Evolutionary conservation across 306 rosid species (phyloP).

Genomic region (Albizia julibrissin): DNA sequence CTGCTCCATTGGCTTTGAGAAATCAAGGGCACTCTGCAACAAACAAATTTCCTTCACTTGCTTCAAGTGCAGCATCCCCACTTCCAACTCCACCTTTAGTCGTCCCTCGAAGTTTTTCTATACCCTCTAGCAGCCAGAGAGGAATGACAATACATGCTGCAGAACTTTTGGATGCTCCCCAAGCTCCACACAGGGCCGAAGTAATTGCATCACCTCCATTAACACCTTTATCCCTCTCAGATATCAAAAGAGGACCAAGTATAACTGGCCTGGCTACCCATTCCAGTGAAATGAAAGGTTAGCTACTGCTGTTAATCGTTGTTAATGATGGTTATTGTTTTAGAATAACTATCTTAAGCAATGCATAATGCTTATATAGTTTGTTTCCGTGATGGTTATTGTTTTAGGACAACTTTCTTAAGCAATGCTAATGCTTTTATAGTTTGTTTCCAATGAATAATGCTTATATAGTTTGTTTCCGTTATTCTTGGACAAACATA

Average conservation of each 20-base stretch:
- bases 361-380: constrained; percentile 4
- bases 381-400: background rate
- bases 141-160: constrained; percentile 57
- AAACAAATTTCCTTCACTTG: constrained; percentile 49
- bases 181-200: constrained; percentile 50
- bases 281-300: constrained; percentile 66
- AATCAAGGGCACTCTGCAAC: constrained; percentile 51
- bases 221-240: constrained; percentile 62
- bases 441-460: background rate
- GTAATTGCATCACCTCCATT: constrained; percentile 73
- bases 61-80: constrained; percentile 73
- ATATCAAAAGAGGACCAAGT: constrained; percentile 39
- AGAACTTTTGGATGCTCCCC: constrained; percentile 62
- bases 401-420: constrained; percentile 6
- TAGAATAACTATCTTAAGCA: constrained; percentile 7
- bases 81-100: constrained; percentile 78
- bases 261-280: constrained; percentile 54
- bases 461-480: constrained; percentile 2
- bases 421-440: background rate
- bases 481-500: constrained; percentile 17
- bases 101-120: constrained; percentile 80
- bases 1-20: constrained; percentile 68
- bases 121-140: constrained; percentile 80
- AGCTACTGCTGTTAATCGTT: constrained; percentile 30
- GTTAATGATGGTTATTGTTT: background rate